Percentiles rank a stretch among this genome's conserved stretches.
Evolutionary conservation across 495 filamentous ascomycete species (phyloP).

Genomic region (Talaromyces proteolyticus): DNA sequence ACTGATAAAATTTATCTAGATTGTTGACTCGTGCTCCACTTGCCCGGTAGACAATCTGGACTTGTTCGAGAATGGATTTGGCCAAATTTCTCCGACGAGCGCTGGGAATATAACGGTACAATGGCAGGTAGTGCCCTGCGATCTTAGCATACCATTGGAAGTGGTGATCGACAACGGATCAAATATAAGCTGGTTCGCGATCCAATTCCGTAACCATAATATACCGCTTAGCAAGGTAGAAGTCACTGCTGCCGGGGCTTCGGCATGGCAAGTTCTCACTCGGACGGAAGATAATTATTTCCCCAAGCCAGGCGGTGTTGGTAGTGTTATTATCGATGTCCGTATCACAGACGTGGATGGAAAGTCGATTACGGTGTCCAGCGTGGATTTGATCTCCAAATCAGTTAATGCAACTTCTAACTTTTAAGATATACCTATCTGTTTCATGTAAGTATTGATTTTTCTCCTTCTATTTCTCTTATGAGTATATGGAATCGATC

Average conservation of each 20-base stretch:
- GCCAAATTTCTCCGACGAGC: slow-evolving; percentile 33
- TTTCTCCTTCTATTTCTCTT: background rate
- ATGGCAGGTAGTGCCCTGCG: slow-evolving; percentile 46
- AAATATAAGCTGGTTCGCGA: slow-evolving; percentile 42
- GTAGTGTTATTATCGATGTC: slow-evolving; percentile 44
- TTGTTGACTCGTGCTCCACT: slow-evolving; percentile 56
- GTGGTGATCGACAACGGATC: slow-evolving; percentile 54
- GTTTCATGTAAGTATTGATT: background rate
- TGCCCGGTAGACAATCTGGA: slow-evolving; percentile 51
- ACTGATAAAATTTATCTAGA: slow-evolving; percentile 19
- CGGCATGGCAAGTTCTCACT: slow-evolving; percentile 43
- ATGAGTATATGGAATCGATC: background rate
- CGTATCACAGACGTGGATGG: slow-evolving; percentile 46
- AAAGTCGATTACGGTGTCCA: slow-evolving; percentile 25
- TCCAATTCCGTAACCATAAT: slow-evolving; percentile 55
- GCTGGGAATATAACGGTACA: slow-evolving; percentile 49
- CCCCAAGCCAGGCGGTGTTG: slow-evolving; percentile 47
- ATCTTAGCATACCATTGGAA: slow-evolving; percentile 40
- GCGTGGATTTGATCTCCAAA: too few species aligned
- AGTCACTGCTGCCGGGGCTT: slow-evolving; percentile 51
- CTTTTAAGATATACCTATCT: background rate
- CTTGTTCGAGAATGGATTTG: slow-evolving; percentile 52
- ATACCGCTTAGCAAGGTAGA: slow-evolving; percentile 45
- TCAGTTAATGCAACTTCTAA: too few species aligned
- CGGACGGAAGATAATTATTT: slow-evolving; percentile 55